phyloP scores from a whole-genome alignment of 306 rosid genomes.

The Dicorynia guianensis region DNA sequence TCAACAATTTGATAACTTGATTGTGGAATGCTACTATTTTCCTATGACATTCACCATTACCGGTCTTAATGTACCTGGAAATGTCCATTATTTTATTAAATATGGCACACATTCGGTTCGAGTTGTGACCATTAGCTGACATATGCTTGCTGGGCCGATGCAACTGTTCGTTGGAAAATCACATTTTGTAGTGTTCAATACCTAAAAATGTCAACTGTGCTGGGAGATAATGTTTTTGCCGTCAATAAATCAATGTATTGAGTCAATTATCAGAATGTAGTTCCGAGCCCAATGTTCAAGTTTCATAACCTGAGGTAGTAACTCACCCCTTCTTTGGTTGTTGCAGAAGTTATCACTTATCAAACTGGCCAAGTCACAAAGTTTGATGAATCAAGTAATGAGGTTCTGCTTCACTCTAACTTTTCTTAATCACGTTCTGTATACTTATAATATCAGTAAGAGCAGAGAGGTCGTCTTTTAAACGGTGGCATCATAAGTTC shows the following conservation, averaged over 20 bases:
- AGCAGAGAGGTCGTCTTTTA: conserved; percentile 4
- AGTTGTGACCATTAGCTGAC: not conserved
- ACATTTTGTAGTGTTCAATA: not conserved
- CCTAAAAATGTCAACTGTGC: conserved; percentile 20
- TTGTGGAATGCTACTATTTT: no score
- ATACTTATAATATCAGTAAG: not conserved
- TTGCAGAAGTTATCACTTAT: conserved; percentile 41
- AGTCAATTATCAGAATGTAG: conserved; percentile 13
- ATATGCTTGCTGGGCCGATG: conserved; percentile 21
- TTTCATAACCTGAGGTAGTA: conserved; percentile 14
- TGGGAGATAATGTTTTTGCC: not conserved
- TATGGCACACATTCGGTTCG: no score
- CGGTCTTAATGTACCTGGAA: no score
- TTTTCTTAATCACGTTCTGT: conserved; percentile 15
- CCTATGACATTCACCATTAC: no score
- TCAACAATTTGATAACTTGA: not conserved
- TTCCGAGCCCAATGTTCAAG: conserved; percentile 2
- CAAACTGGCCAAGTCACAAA: conserved; percentile 15
- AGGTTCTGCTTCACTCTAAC: conserved; percentile 42
- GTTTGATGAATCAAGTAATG: conserved; percentile 24
- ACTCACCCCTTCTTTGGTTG: conserved; percentile 34
- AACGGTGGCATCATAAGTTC: conserved; percentile 6
- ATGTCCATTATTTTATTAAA: no score
- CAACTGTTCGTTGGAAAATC: not conserved
- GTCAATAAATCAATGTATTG: not conserved